These are phyloP conservation scores for Hygrophorus russula DNA, from an alignment of 768 basidiomycete species.

Conservation along the genomic window DNA sequence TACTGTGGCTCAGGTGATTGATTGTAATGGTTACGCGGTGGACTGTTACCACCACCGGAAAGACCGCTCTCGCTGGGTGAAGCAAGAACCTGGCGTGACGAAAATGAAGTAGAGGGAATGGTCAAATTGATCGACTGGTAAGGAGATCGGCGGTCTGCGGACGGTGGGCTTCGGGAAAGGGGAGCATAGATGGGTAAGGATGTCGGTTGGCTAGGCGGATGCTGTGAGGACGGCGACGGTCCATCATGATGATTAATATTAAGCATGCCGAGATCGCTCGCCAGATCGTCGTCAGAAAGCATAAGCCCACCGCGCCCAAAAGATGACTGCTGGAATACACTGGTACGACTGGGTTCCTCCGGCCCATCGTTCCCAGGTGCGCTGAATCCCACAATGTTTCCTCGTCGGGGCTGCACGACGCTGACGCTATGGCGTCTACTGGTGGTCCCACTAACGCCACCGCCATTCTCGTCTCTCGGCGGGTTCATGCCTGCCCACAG, in stretches of 20 bases:
- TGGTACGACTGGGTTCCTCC: conserved; percentile 23
- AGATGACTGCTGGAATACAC: conserved; percentile 16
- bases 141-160: conserved; percentile 37
- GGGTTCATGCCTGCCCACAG: conserved; percentile 66
- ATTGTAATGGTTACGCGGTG: conserved; percentile 35
- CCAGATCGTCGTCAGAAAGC: conserved; percentile 74
- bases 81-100: conserved; percentile 38
- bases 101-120: conserved; percentile 36
- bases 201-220: conserved; percentile 56
- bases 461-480: conserved; percentile 50
- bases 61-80: conserved; percentile 56
- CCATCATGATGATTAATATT: conserved; percentile 38
- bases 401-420: conserved; percentile 64
- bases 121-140: conserved; percentile 55
- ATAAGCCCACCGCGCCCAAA: conserved; percentile 47
- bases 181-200: conserved; percentile 72
- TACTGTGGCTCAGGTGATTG: conserved; percentile 31
- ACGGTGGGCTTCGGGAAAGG: conserved; percentile 49
- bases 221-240: conserved; percentile 28
- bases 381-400: conserved; percentile 60
- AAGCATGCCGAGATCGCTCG: conserved; percentile 54
- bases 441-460: conserved; percentile 66
- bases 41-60: conserved; percentile 36
- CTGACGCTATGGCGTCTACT: conserved; percentile 78
- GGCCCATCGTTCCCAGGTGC: conserved; percentile 35